Evolutionary conservation across 2,329 filamentous ascomycete genomes (phyloP).

Genomic region (Claviceps maximensis): DNA sequence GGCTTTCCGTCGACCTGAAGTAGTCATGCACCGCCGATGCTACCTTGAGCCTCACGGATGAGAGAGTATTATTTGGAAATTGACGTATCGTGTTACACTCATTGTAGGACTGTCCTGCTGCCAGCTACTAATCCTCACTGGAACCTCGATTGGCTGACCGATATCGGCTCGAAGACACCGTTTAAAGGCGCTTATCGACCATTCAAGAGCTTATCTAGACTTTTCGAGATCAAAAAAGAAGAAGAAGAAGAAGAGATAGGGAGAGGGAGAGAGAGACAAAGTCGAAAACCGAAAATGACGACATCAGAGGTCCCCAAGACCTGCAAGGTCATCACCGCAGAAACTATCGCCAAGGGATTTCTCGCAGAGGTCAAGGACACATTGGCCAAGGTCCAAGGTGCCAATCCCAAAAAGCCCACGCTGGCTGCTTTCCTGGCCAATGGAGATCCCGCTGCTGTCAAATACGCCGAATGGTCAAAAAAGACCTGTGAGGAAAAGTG

Average conservation of each 20-base stretch:
- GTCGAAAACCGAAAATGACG: slow-evolving; percentile 12
- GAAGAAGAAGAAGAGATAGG: neutral
- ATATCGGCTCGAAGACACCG: neutral
- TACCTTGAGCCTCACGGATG: slow-evolving; percentile 2
- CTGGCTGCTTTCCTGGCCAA: slow-evolving; percentile 90
- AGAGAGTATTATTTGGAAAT: neutral
- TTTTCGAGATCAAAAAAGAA: neutral
- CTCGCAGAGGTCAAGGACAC: slow-evolving; percentile 66
- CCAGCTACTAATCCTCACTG: neutral
- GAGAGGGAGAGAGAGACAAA: neutral
- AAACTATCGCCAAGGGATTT: slow-evolving; percentile 71
- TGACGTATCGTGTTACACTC: neutral
- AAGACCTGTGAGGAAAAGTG: slow-evolving; percentile 96
- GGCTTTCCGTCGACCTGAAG: neutral
- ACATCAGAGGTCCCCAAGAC: slow-evolving; percentile 40
- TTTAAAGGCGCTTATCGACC: neutral
- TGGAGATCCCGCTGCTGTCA: slow-evolving; percentile 74
- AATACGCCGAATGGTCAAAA: slow-evolving; percentile 95
- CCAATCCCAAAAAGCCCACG: slow-evolving; percentile 45
- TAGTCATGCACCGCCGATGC: neutral
- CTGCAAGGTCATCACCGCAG: slow-evolving; percentile 89
- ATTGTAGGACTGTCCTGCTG: neutral
- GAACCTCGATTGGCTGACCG: neutral
- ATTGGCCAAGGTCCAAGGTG: slow-evolving; percentile 54
- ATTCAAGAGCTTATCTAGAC: neutral